Percentiles rank a stretch among this genome's conserved stretches.
phyloP scores from a whole-genome alignment of 2,329 filamentous ascomycete species.

The Penicillium sp. region DNA sequence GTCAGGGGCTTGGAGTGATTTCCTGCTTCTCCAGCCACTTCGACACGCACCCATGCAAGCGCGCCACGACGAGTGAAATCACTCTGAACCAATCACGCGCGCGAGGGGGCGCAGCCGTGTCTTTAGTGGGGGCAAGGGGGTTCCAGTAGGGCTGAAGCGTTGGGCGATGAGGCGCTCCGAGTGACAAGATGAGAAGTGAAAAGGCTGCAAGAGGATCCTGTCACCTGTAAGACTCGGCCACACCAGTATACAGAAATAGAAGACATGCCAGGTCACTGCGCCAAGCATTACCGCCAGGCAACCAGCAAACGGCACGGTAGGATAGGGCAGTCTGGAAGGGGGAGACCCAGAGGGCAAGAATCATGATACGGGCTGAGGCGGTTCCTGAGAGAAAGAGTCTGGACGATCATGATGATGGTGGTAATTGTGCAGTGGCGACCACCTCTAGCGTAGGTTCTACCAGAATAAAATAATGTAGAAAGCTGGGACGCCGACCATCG shows the following conservation, averaged over 20 bases:
- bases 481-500: slow-evolving; percentile 1
- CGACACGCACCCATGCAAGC: slow-evolving; percentile 2
- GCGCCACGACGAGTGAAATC: neutral
- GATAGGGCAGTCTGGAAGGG: slow-evolving; percentile 22
- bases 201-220: slow-evolving; percentile 1
- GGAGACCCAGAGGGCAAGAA: too few species aligned
- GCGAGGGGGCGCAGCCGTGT: neutral
- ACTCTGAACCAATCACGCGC: too few species aligned
- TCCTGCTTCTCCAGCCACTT: slow-evolving; percentile 9
- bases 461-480: too few species aligned
- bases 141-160: slow-evolving; percentile 3
- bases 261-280: slow-evolving; percentile 4
- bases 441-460: too few species aligned
- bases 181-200: slow-evolving; percentile 4
- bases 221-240: neutral
- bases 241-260: too few species aligned
- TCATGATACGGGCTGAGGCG: too few species aligned
- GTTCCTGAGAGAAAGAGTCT: too few species aligned
- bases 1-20: slow-evolving; percentile 2
- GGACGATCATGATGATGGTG: too few species aligned
- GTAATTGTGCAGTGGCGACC: too few species aligned
- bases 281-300: slow-evolving; percentile 22
- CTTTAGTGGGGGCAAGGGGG: neutral
- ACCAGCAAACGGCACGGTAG: slow-evolving; percentile 18
- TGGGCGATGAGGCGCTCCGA: slow-evolving; percentile 13